phyloP scores from a whole-genome alignment of 352 stramenopile species.

The Phytophthora brassicae region DNA sequence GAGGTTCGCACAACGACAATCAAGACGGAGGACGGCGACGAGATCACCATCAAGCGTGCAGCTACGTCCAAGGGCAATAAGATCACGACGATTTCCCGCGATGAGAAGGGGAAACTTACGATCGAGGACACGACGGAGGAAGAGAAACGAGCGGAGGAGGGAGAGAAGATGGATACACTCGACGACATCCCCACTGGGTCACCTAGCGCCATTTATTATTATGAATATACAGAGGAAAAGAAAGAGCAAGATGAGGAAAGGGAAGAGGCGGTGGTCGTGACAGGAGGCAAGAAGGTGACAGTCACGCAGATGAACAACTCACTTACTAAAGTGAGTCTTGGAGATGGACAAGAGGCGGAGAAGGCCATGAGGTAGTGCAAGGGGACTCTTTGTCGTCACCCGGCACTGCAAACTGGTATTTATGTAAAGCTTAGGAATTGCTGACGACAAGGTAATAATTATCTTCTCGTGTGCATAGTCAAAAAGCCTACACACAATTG shows the following conservation, averaged over 20 bases:
- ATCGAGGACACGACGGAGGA: constrained; percentile 49
- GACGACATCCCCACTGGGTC: constrained; percentile 40
- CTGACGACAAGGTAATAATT: too few species aligned
- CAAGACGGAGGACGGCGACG: constrained; percentile 73
- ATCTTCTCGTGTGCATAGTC: too few species aligned
- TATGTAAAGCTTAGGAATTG: too few species aligned
- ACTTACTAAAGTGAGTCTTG: too few species aligned
- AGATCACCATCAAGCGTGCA: constrained; percentile 77
- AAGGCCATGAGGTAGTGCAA: too few species aligned
- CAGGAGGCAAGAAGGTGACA: constrained; percentile 44
- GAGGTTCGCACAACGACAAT: constrained; percentile 65
- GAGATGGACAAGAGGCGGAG: too few species aligned
- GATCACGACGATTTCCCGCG: constrained; percentile 67
- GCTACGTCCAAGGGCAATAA: constrained; percentile 61
- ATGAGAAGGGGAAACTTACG: constrained; percentile 76
- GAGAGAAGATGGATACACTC: constrained; percentile 13
- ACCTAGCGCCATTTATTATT: constrained; percentile 14
- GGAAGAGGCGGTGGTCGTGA: constrained; percentile 35
- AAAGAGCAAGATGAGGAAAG: constrained; percentile 15
- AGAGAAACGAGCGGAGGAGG: not conserved
- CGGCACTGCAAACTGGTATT: too few species aligned
- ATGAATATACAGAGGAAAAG: constrained; percentile 9
- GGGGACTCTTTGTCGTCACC: too few species aligned
- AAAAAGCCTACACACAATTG: too few species aligned
- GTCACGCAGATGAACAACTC: too few species aligned